A percentile compares a stretch with the other conserved stretches of the same genome.
These are phyloP conservation scores for Knufia fluminis DNA, from an alignment of 2,329 filamentous ascomycete genomes.

Conservation along the genomic window DNA sequence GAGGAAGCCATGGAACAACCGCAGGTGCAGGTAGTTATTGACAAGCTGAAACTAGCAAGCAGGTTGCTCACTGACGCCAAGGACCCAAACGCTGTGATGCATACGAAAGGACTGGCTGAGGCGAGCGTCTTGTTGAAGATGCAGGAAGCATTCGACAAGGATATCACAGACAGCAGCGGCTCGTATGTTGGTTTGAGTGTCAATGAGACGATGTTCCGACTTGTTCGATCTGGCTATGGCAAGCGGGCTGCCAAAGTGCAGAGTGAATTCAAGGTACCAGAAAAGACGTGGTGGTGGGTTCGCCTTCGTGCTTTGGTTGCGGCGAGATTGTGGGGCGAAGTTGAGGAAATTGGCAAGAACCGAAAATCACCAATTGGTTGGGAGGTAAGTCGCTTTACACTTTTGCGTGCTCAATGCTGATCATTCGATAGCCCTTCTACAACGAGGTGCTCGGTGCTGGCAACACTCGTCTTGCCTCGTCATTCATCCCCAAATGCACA, in stretches of 20 bases:
- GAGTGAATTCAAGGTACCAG: conserved; percentile 83
- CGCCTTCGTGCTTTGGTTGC: conserved; percentile 80
- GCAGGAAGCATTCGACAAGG: conserved; percentile 78
- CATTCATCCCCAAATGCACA: conserved; percentile 83
- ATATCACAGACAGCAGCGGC: conserved; percentile 54
- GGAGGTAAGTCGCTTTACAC: conserved; percentile 55
- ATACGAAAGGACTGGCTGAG: conserved; percentile 69
- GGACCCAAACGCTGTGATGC: conserved; percentile 56
- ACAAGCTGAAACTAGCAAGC: conserved; percentile 80
- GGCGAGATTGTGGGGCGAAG: conserved; percentile 81
- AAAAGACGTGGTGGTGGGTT: conserved; percentile 82
- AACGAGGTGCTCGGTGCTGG: conserved; percentile 81
- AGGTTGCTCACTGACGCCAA: conserved; percentile 78
- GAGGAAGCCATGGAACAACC: conserved; percentile 70
- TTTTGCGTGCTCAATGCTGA: conserved; percentile 10
- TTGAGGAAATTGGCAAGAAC: conserved; percentile 68
- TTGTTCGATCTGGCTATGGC: conserved; percentile 71
- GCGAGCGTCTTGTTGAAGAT: conserved; percentile 69
- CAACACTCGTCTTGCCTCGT: conserved; percentile 73
- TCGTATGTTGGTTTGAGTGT: conserved; percentile 74
- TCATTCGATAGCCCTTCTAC: conserved; percentile 65
- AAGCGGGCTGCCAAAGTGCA: conserved; percentile 82
- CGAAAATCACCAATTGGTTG: conserved; percentile 90
- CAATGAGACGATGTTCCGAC: conserved; percentile 84
- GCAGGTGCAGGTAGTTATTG: conserved; percentile 59